Evolutionary conservation across 768 basidiomycete species (phyloP), one percentile per base, ranked within the genome.

Genomic region (Lactarius indigo): DNA sequence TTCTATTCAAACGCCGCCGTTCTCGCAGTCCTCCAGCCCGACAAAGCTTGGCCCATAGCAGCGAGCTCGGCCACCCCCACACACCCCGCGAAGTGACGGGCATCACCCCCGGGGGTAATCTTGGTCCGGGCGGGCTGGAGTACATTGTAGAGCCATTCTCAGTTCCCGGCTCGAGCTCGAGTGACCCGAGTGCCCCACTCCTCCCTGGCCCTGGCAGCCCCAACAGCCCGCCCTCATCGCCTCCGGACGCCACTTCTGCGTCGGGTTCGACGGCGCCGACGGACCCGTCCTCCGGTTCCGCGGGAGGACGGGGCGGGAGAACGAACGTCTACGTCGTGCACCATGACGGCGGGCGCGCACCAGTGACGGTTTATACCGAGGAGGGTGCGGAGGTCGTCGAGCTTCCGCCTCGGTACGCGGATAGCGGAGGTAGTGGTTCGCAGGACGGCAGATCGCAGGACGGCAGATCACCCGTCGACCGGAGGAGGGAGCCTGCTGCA

Each of bases 341-440:
- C 68, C 86, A 87, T 70, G 86, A 87, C 70, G 80, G 79, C n/a
- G 83, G 85, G 13, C 73, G 80, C 18, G 75, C 85, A 20, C 86
- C 86, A 1, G 83, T 88, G 47, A 84, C 85, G 3, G 83, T 86
- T 23, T 85, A 82, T 69, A 82, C 84, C 61, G 77, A 79, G 61
- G 79, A 82, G 55, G 86, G 85, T 18, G 81, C 84, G 10, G 78
- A 84, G 66, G 82, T 87, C 7, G 83, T 86, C 12, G 87, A 88
- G 75, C 77, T 88, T 12, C 87, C 85, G 8, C 86, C 86, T 6
- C 76, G 80, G 41, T 87, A 87, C 52, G 57, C 63, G 52, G 74
- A 63, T 7, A 55, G 37, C 50, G 26, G 37, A 13, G 39, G 60
- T 50, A 33, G 26, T 50, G 20, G 26, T n/a, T 52, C 50, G 6